Conservation (phyloP, 2,329 filamentous ascomycete species). For the Cadophora sp. region DNA sequence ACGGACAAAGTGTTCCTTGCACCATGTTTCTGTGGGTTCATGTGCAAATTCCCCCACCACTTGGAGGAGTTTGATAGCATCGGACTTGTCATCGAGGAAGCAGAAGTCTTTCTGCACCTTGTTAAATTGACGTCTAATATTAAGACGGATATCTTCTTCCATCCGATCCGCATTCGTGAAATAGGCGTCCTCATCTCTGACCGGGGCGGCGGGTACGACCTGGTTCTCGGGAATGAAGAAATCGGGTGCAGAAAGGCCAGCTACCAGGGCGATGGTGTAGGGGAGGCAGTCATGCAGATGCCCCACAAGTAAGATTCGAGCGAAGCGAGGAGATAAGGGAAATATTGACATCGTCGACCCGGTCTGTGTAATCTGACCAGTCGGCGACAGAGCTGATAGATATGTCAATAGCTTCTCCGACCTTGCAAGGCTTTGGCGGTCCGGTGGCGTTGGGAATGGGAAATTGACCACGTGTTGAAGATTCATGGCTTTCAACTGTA, state of each 20-base stretch:
- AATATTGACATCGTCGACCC: conserved; percentile 87
- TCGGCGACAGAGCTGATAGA: conserved; percentile 76
- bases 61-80: conserved; percentile 89
- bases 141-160: conserved; percentile 73
- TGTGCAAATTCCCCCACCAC: conserved; percentile 88
- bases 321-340: conserved; percentile 87
- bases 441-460: conserved; percentile 92
- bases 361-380: conserved; percentile 79
- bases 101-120: conserved; percentile 80
- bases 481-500: conserved; percentile 95
- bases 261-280: conserved; percentile 87
- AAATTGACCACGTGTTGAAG: conserved; percentile 91
- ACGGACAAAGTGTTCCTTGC: conserved; percentile 82
- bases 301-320: conserved; percentile 89
- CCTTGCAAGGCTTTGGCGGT: conserved; percentile 75
- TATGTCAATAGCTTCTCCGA: conserved; percentile 89
- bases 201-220: conserved; percentile 65
- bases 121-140: conserved; percentile 66
- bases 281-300: conserved; percentile 82
- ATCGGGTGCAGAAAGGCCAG: conserved; percentile 86
- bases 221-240: conserved; percentile 86
- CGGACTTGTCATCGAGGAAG: conserved; percentile 80
- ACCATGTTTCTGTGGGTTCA: conserved; percentile 75
- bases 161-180: conserved; percentile 72
- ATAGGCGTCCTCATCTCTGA: conserved; percentile 57